Evolutionary conservation across 1,139 yeast genomes (phyloP).

Genomic region (Tardiomyces digboiensis): DNA sequence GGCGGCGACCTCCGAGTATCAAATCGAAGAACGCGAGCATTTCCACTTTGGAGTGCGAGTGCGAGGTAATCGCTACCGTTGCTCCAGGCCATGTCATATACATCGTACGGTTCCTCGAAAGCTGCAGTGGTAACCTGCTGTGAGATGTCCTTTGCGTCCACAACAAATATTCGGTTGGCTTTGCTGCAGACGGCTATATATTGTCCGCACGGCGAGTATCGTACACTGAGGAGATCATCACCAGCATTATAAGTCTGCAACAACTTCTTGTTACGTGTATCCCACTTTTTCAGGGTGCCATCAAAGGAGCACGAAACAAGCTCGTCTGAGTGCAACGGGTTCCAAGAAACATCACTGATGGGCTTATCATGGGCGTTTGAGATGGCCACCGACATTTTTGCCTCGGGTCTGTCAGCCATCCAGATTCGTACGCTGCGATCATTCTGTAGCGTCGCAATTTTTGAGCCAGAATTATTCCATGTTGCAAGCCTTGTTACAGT

Average conservation of each 20-base stretch:
- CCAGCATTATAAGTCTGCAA: slow-evolving; percentile 30
- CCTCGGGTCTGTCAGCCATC: slow-evolving; percentile 18
- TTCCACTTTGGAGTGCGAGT: slow-evolving; percentile 28
- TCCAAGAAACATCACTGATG: slow-evolving; percentile 50
- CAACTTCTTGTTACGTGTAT: slow-evolving; percentile 32
- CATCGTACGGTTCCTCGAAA: slow-evolving; percentile 11
- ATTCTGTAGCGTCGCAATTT: slow-evolving; percentile 16
- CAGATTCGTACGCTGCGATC: slow-evolving; percentile 21
- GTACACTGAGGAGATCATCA: slow-evolving; percentile 28
- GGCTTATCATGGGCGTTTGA: slow-evolving; percentile 31
- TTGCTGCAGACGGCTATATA: slow-evolving; percentile 41
- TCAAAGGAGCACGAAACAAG: slow-evolving; percentile 57
- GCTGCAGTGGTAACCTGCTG: slow-evolving; percentile 12
- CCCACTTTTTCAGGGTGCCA: slow-evolving; percentile 46
- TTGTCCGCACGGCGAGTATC: slow-evolving; percentile 45
- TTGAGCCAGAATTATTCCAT: slow-evolving; percentile 21
- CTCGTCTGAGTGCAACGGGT: slow-evolving; percentile 41
- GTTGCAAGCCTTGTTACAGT: slow-evolving; percentile 1
- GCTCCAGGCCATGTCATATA: slow-evolving; percentile 33
- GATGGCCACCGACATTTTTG: slow-evolving; percentile 14
- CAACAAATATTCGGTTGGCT: slow-evolving; percentile 14
- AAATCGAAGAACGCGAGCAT: slow-evolving; percentile 19
- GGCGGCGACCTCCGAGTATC: slow-evolving; percentile 2
- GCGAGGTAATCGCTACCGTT: slow-evolving; percentile 20
- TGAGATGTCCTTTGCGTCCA: slow-evolving; percentile 9